Percentiles rank a stretch among this genome's conserved stretches.
Evolutionary conservation across 768 basidiomycete genomes (phyloP).

Genomic region (Termitomyces sp.): DNA sequence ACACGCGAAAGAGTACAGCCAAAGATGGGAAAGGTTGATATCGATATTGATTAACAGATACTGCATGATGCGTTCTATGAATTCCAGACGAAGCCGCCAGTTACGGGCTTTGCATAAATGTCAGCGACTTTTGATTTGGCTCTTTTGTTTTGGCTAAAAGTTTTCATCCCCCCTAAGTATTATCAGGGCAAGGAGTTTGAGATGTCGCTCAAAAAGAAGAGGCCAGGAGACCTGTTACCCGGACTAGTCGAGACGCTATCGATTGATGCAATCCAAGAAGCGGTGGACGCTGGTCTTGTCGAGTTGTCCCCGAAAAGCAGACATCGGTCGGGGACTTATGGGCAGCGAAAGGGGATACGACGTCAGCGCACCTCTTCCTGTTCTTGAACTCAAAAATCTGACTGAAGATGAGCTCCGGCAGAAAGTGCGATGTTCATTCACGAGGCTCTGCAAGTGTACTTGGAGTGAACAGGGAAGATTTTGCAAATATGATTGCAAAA

Average conservation of each 20-base stretch:
- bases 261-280: conserved; percentile 71
- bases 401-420: conserved; percentile 86
- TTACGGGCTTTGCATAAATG: conserved; percentile 97
- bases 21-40: conserved; percentile 99
- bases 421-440: conserved; percentile 78
- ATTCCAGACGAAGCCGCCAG: conserved; percentile 89
- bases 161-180: too few relatives aligned
- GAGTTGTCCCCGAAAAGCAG: conserved; percentile 93
- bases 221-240: conserved; percentile 95
- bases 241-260: conserved; percentile 97
- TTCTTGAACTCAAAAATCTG: conserved; percentile 85
- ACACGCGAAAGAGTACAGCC: conserved; percentile 97
- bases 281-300: conserved; percentile 70
- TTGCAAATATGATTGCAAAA: conserved; percentile 81
- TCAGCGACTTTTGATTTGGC: conserved; percentile 31
- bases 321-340: conserved; percentile 89
- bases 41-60: conserved; percentile 99
- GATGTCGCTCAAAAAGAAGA: conserved; percentile 93
- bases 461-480: conserved; percentile 69
- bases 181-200: conserved; percentile 99
- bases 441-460: conserved; percentile 73
- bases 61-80: conserved; percentile 99
- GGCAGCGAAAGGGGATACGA: conserved; percentile 97
- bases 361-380: conserved; percentile 69
- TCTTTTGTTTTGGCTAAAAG: conserved; percentile 10